Evolutionary conservation across 768 basidiomycete species (phyloP), one percentile per base, ranked within the genome.

Genomic region (Butyriboletus loyo): DNA sequence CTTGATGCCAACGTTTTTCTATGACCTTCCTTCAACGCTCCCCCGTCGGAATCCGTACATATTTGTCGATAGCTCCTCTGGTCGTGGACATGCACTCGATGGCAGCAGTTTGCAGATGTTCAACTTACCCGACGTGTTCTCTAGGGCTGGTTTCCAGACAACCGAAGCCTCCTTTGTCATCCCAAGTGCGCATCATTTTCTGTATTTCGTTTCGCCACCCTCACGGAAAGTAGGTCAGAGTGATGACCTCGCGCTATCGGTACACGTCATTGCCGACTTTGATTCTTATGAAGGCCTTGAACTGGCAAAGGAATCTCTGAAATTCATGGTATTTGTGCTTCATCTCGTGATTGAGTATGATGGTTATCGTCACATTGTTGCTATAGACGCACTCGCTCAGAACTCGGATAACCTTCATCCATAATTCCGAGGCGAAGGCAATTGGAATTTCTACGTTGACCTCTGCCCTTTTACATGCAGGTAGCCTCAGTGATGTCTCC

Each of bases 231-330:
- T 35, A 66, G 64, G 49, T 34, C 35, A 52, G 28, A 35, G 41
- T 7, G 55, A 59, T 34, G 57, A 54, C 32, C 43, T 69, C 21
- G 73, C 77, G 2, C 55, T 85, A 38, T 83, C 79, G 32, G 61
- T 80, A 35, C 86, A 83, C 60, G 71, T 98, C 36, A 75, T 96
- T 17, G 87, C 86, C 1, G 89, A 98, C 66, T 74, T 98, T 14
- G 86, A 96, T 57, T 80, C 75, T 8, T 71, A 73, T 7, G 76
- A 73, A 1, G 89, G 91, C 0, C 44, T 79, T 15, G 62, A 64
- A n/a, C 69, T 91, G 2, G 74, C 84, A n/a, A 80, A 74, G 49
- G 85, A 87, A 53, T 84, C 86, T 0, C 66, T 97, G 8, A 61
- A 61, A 19, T 86, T 87, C 7, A 63, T 88, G 54, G 92, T 93